A percentile compares a stretch with the other conserved stretches of the same genome.
phyloP scores from a whole-genome alignment of 305 asterid genomes.

The Plantago coronopus region DNA sequence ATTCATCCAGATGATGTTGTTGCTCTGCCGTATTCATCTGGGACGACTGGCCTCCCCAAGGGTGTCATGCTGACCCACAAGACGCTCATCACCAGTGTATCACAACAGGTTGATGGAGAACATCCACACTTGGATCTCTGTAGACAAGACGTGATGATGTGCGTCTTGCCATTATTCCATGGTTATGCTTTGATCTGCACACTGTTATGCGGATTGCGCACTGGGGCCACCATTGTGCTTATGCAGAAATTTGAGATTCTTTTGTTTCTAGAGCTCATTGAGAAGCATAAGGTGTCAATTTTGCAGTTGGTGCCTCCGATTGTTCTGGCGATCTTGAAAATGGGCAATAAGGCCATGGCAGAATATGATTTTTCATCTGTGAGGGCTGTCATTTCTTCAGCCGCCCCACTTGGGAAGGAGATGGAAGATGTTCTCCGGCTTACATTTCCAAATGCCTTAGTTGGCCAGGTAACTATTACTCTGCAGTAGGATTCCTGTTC shows the following conservation, averaged over 20 bases:
- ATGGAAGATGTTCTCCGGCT: slow-evolving; percentile 68
- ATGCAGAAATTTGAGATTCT: slow-evolving; percentile 77
- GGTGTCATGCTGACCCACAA: slow-evolving; percentile 92
- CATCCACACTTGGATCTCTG: slow-evolving; percentile 73
- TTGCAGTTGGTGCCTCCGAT: slow-evolving; percentile 93
- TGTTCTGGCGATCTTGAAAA: slow-evolving; percentile 64
- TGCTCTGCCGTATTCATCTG: slow-evolving; percentile 88
- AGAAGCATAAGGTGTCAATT: slow-evolving; percentile 61
- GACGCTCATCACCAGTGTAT: slow-evolving; percentile 72
- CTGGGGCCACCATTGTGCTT: slow-evolving; percentile 66
- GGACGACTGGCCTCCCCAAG: slow-evolving; percentile 88
- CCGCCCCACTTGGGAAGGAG: slow-evolving; percentile 92
- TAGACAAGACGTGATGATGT: slow-evolving; percentile 64
- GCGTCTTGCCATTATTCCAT: slow-evolving; percentile 75
- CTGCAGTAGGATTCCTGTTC: too few relatives aligned
- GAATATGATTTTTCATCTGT: slow-evolving; percentile 70
- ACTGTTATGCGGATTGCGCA: slow-evolving; percentile 72
- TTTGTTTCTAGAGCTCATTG: slow-evolving; percentile 61
- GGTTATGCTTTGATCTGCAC: slow-evolving; percentile 69
- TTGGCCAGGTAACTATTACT: slow-evolving; percentile 60
- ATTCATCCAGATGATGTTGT: slow-evolving; percentile 65
- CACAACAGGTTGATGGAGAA: slow-evolving; percentile 89
- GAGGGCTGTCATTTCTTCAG: slow-evolving; percentile 83
- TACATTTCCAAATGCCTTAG: slow-evolving; percentile 67
- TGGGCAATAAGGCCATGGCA: slow-evolving; percentile 60